Base-by-base conservation (phyloP, 257 asterid genomes). In the Solanum bulbocastanum region DNA sequence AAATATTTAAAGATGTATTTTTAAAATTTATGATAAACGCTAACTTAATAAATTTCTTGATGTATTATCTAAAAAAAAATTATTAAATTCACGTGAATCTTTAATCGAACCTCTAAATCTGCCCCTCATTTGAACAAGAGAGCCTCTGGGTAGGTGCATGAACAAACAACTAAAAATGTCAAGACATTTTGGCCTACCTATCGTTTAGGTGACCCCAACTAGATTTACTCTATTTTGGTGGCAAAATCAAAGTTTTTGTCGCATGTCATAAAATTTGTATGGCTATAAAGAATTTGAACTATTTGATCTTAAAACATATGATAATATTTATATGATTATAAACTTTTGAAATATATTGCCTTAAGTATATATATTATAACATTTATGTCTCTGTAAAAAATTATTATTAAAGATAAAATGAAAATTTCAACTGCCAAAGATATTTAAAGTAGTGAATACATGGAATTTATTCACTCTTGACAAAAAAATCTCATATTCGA, bases 121-220 rank as follows among this genome's bases (percentile, higher is more conserved):
- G 15, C 15, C 69, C 11, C 71, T 6, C 14, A 5, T 65, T n/a
- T 65, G 33, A 65, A 65, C 8, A 65, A 5, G 60, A 52, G 4
- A 52, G 8, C 58, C 60, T 49, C 39, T 35, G 25, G 20, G 22
- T 25, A 74, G 75, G 76, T 83, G 89, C 87, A 83, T 66, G 87
- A 36, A 87, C 52, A 68, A 68, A 83, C 37, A 83, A 35, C 25
- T 52, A 42, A 81, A 83, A 87, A 83, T n/a, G 68, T 71, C 84
- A 71, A 66, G 22, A 71, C 87, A 87, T 87, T 18, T 56, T 30
- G 16, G 25, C 87, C 87, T 78, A 81, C 89, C 87, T 87, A 81
- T 81, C 30, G 10, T 76, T 73, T 75, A 75, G 88, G n/a, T n/a
- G 86, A 75, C 76, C 81, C 86, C 86, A 87, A 74, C n/a, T 40